Evolutionary conservation across 371 early-diverging fungal genomes (phyloP).

Genomic region (Lichtheimia ramosa): DNA sequence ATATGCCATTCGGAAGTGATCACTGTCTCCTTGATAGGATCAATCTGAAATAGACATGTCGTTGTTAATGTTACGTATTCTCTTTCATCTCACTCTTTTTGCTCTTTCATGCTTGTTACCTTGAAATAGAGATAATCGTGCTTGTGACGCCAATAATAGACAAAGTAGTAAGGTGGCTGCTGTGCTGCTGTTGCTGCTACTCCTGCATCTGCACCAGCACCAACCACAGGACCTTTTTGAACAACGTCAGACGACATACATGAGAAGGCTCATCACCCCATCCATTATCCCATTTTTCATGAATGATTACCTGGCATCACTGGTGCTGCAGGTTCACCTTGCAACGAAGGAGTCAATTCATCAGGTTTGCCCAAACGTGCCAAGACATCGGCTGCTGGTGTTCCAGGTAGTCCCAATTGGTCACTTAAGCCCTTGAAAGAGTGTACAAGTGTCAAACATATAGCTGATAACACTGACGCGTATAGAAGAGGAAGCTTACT

Average conservation of each 20-base stretch:
- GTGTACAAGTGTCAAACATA: no score
- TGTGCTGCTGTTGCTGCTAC: not conserved
- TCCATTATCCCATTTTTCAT: not conserved
- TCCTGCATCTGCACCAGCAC: slow-evolving; percentile 11
- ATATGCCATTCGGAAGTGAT: slow-evolving; percentile 49
- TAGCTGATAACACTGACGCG: not conserved
- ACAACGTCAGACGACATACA: not conserved
- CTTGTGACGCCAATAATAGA: slow-evolving; percentile 66
- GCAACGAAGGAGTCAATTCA: slow-evolving; percentile 41
- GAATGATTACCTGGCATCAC: slow-evolving; percentile 42
- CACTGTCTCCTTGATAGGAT: slow-evolving; percentile 46
- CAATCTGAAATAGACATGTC: slow-evolving; percentile 24
- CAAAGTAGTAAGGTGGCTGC: slow-evolving; percentile 40
- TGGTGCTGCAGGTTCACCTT: slow-evolving; percentile 19
- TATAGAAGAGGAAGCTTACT: slow-evolving; percentile 15
- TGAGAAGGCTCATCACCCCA: no score
- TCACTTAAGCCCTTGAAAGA: slow-evolving; percentile 34
- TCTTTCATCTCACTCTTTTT: not conserved
- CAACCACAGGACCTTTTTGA: slow-evolving; percentile 19
- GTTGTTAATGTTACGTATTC: not conserved
- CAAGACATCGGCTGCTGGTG: slow-evolving; percentile 42
- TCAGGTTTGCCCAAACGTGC: slow-evolving; percentile 56
- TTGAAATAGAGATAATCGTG: slow-evolving; percentile 67
- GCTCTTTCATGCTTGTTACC: slow-evolving; percentile 12
- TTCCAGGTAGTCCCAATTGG: slow-evolving; percentile 43